Evolutionary conservation across 768 basidiomycete species (phyloP).

Genomic region (Rubroboletus satanas): DNA sequence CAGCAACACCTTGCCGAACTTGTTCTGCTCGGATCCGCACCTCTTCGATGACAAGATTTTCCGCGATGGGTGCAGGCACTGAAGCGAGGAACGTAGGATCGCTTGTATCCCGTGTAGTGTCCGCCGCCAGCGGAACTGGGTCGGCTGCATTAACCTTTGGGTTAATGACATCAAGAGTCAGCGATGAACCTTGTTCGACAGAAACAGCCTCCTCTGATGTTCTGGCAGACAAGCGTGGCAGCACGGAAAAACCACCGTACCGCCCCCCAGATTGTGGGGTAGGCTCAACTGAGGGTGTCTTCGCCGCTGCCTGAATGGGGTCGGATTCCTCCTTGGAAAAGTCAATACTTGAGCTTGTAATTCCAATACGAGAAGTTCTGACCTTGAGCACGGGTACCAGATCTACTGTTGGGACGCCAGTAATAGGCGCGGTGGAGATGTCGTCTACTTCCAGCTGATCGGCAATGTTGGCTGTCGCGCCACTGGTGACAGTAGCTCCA

Average conservation of each 20-base stretch:
- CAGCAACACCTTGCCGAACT: neutral
- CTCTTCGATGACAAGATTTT: neutral
- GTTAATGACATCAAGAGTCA: neutral
- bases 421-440: slow-evolving; percentile 1
- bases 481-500: slow-evolving; percentile 21
- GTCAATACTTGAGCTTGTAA: slow-evolving; percentile 3
- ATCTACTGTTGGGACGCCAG: neutral
- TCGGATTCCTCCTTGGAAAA: slow-evolving; percentile 2
- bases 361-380: slow-evolving; percentile 1
- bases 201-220: slow-evolving; percentile 7
- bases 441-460: slow-evolving; percentile 7
- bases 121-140: slow-evolving; percentile 1
- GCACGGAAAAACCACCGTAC: neutral
- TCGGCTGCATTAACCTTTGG: neutral
- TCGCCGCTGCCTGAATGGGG: neutral
- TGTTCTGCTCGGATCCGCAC: neutral
- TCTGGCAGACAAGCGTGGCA: neutral
- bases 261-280: slow-evolving; percentile 7
- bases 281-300: slow-evolving; percentile 19
- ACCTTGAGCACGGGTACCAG: slow-evolving; percentile 6
- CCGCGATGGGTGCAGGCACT: neutral
- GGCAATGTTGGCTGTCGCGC: slow-evolving; percentile 18
- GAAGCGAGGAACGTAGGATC: neutral
- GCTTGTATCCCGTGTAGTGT: neutral
- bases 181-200: slow-evolving; percentile 2